These are phyloP conservation scores for Diaporthe destruens DNA, from an alignment of 2,329 filamentous ascomycete species.

Conservation along the genomic window DNA sequence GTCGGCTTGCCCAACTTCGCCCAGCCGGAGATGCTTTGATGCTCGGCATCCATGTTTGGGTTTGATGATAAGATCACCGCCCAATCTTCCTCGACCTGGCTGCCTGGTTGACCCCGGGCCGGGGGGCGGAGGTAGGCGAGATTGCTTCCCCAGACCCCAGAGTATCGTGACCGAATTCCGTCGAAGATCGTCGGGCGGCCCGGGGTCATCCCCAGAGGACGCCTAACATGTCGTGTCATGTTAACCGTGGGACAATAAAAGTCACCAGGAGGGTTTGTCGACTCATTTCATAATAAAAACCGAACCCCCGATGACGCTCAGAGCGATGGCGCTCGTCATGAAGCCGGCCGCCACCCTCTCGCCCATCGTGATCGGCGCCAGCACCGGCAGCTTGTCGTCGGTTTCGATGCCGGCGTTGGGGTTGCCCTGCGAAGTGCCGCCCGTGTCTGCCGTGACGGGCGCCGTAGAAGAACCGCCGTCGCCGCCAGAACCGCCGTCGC, in stretches of 20 bases:
- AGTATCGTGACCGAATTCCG: neutral
- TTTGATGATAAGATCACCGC: constrained; percentile 21
- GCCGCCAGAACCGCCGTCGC: constrained; percentile 37
- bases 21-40: constrained; percentile 4
- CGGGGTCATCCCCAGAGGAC: constrained; percentile 16
- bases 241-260: constrained; percentile 31
- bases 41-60: constrained; percentile 4
- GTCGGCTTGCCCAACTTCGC: constrained; percentile 3
- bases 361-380: constrained; percentile 59
- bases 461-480: constrained; percentile 46
- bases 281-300: constrained; percentile 60
- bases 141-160: constrained; percentile 10
- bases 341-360: constrained; percentile 70
- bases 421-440: constrained; percentile 70
- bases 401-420: constrained; percentile 57
- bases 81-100: neutral
- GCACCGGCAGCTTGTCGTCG: constrained; percentile 44
- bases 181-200: constrained; percentile 12
- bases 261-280: constrained; percentile 27
- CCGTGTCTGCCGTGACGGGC: constrained; percentile 66
- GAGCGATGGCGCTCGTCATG: constrained; percentile 62
- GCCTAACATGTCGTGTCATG: constrained; percentile 37
- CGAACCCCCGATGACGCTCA: constrained; percentile 63
- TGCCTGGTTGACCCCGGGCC: neutral
- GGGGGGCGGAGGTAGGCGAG: neutral